These are phyloP conservation scores for Entomophthora muscae DNA, from an alignment of 371 early-diverging fungal genomes.

Conservation along the genomic window DNA sequence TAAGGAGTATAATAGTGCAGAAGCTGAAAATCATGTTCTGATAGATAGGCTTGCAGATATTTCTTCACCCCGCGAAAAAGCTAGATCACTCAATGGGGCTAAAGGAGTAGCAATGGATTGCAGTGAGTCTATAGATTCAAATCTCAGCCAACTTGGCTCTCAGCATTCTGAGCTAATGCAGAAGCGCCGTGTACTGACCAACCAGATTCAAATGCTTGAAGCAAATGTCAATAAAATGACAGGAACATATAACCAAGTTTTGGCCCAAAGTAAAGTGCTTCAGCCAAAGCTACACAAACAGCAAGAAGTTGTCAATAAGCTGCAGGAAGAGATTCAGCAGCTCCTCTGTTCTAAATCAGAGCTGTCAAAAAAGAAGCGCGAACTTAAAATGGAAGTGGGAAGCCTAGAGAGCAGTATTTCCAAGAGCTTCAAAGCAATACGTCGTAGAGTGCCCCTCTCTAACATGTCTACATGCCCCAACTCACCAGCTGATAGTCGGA, in stretches of 20 bases:
- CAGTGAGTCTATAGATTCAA: background rate
- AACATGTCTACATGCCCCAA: background rate
- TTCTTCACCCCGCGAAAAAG: background rate
- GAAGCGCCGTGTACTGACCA: background rate
- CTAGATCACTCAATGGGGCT: background rate
- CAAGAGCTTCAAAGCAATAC: background rate
- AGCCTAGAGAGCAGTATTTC: background rate
- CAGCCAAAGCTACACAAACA: background rate
- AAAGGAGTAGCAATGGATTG: background rate
- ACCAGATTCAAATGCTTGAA: background rate
- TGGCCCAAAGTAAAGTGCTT: background rate
- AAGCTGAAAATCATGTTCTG: background rate
- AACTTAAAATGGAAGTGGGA: background rate
- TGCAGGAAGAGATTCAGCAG: background rate
- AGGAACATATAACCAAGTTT: background rate
- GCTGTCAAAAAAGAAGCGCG: background rate
- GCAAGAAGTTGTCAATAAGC: background rate
- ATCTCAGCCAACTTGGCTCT: background rate
- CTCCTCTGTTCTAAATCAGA: background rate
- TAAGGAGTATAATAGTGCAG: background rate
- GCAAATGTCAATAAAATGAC: background rate
- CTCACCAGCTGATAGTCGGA: background rate
- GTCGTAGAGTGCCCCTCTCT: background rate
- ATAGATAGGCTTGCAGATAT: background rate
- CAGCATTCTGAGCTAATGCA: background rate